Evolutionary conservation across 495 filamentous ascomycete species (phyloP).

Genomic region (Penicillium tannophilum): DNA sequence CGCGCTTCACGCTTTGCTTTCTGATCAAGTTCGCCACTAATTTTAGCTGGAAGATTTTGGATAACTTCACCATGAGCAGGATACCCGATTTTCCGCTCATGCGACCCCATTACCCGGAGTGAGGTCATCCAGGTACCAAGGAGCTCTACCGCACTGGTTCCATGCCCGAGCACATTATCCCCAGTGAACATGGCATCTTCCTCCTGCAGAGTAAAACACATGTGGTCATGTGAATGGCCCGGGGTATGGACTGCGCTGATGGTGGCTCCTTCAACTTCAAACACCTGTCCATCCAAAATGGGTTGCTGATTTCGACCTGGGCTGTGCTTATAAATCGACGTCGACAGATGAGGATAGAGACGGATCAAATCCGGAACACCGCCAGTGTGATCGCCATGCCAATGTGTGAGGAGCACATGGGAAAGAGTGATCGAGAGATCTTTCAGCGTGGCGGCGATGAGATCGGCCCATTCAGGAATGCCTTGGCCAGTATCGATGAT

Average conservation of each 20-base stretch:
- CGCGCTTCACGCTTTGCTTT: conserved; percentile 41
- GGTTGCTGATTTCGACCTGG: conserved; percentile 51
- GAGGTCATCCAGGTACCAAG: conserved; percentile 41
- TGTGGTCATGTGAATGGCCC: conserved; percentile 49
- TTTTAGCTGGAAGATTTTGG: conserved; percentile 34
- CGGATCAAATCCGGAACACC: conserved; percentile 65
- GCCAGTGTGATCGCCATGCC: conserved; percentile 78
- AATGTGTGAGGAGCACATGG: conserved; percentile 71
- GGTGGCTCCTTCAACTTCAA: conserved; percentile 43
- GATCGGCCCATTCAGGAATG: conserved; percentile 33
- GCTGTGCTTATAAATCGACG: conserved; percentile 43
- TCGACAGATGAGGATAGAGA: conserved; percentile 47
- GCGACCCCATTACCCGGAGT: conserved; percentile 32
- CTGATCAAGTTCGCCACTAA: conserved; percentile 31
- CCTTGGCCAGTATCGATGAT: conserved; percentile 69
- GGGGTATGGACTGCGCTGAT: conserved; percentile 42
- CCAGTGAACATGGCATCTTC: conserved; percentile 84
- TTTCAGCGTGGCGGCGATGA: conserved; percentile 24
- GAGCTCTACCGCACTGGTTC: conserved; percentile 33
- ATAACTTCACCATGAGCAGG: conserved; percentile 46
- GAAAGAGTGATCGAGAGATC: conserved; percentile 50
- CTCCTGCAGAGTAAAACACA: conserved; percentile 52
- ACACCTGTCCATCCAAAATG: conserved; percentile 41
- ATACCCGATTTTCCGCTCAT: conserved; percentile 38
- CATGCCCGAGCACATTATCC: conserved; percentile 62